Percentiles rank a stretch among this genome's conserved stretches.
Conservation (phyloP, 2,329 filamentous ascomycete species). For the Diaporthe aspalathi region DNA sequence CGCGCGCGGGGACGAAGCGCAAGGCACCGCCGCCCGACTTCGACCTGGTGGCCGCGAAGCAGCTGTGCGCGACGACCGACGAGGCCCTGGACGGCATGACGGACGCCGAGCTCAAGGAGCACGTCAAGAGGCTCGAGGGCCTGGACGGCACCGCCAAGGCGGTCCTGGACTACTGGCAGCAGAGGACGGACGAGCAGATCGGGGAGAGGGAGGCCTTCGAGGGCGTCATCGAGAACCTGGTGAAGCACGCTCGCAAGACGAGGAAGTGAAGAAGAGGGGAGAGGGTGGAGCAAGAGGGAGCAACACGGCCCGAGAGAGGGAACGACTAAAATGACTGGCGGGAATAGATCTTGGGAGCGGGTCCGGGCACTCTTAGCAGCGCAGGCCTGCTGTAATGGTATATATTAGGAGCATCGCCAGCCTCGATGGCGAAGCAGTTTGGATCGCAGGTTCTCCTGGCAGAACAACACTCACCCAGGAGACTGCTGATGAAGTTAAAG, state of each 20-base stretch:
- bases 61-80: constrained; percentile 85
- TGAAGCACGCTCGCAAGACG: constrained; percentile 88
- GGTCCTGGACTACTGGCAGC: constrained; percentile 89
- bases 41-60: constrained; percentile 81
- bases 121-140: constrained; percentile 76
- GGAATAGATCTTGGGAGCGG: not conserved
- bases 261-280: constrained; percentile 66
- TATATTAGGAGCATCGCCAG: not conserved
- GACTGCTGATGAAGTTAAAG: not conserved
- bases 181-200: constrained; percentile 84
- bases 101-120: constrained; percentile 77
- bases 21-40: constrained; percentile 77
- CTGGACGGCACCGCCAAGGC: constrained; percentile 79
- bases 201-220: constrained; percentile 95
- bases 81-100: constrained; percentile 85
- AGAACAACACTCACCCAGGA: not conserved
- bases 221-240: constrained; percentile 95
- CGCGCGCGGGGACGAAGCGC: constrained; percentile 50
- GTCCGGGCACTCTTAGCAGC: not conserved
- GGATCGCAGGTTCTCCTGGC: not conserved
- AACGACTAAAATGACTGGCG: constrained; percentile 10
- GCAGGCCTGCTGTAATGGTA: constrained; percentile 5
- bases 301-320: not conserved
- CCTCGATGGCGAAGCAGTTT: not conserved
- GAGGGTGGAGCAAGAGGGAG: constrained; percentile 37